These are phyloP conservation scores for Suillus clintonianus DNA, from an alignment of 768 basidiomycete genomes.

Conservation along the genomic window DNA sequence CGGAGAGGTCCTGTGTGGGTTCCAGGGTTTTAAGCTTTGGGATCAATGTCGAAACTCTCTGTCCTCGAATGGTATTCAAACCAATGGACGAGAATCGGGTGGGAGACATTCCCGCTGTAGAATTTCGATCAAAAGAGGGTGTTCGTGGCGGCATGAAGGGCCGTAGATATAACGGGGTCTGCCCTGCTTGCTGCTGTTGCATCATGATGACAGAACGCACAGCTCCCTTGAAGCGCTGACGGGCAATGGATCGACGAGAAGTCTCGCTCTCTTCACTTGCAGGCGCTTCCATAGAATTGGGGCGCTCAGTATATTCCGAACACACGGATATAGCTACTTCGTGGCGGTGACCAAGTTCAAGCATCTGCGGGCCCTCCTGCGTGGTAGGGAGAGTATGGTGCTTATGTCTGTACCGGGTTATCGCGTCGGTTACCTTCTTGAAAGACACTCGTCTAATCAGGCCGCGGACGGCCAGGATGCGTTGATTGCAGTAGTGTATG, in stretches of 20 bases:
- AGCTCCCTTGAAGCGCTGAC: conserved; percentile 41
- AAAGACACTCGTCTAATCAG: conserved; percentile 23
- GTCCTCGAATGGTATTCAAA: conserved; percentile 37
- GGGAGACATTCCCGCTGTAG: conserved; percentile 32
- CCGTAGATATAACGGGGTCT: conserved; percentile 15
- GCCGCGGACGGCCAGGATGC: conserved; percentile 20
- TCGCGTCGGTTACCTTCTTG: background rate
- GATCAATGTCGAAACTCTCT: conserved; percentile 41
- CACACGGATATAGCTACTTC: conserved; percentile 26
- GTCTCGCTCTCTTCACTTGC: conserved; percentile 25
- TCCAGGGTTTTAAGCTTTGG: conserved; percentile 43
- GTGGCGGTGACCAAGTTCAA: conserved; percentile 3
- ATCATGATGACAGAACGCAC: conserved; percentile 51
- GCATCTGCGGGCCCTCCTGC: background rate
- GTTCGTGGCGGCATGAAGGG: conserved; percentile 32
- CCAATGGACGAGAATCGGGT: conserved; percentile 33
- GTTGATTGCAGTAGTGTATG: conserved; percentile 24
- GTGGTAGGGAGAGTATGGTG: background rate
- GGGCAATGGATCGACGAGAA: conserved; percentile 29
- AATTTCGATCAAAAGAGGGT: conserved; percentile 29
- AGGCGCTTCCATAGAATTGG: conserved; percentile 25
- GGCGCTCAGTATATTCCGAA: conserved; percentile 29
- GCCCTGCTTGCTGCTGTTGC: conserved; percentile 16
- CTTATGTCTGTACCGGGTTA: background rate
- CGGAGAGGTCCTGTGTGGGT: conserved; percentile 42